Evolutionary conservation across 306 rosid genomes (phyloP), one percentile per base, ranked within the genome.

Genomic region (Fragaria iinumae): DNA sequence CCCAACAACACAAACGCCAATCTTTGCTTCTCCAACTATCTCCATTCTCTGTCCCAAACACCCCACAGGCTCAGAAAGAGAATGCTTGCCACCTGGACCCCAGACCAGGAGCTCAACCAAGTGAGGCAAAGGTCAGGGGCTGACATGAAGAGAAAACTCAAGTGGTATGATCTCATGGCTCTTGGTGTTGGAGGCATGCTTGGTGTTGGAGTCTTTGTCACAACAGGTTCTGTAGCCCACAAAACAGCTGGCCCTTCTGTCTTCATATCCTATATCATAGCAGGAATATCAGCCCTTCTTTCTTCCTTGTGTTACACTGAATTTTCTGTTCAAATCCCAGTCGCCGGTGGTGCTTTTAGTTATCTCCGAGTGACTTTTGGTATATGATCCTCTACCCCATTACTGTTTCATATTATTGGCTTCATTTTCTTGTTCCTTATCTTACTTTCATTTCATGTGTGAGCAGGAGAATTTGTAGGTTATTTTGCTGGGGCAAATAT

Each of bases 111-210:
- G 82, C 89, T 87, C 63, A 90, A 91, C 95, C 93, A 90, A 80
- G 95, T 87, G 69, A 87, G 97, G 80, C 90, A 84, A 73, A 89
- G 96, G 76, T 94, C 98, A 18, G 98, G 98, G 4, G 93, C 97
- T 29, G 91, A 90, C 85, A 91, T 94, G 97, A 92, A 89, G 76
- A 90, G 97, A 82, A 90, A 87, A 72, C 95, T 94, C 64, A 76
- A 83, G 13, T 92, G 98, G 98, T 84, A 86, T 78, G 98, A 94
- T 76, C 80, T 94, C 9, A 20, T 94, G 1, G 93, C 96, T 39
- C 97, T 94, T 80, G 97, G 96, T 6, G 85, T 92, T 59, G 98
- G 98, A 21, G 98, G 98, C 72, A 94, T 92, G 98, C 97, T 94
- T 67, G 98, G 98, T 32, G 96, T 86, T 59, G 98, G 98, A 11